A percentile compares a stretch with the other conserved stretches of the same genome.
Evolutionary conservation across 2,329 filamentous ascomycete species (phyloP).

Genomic region (Cladosporium sp.): DNA sequence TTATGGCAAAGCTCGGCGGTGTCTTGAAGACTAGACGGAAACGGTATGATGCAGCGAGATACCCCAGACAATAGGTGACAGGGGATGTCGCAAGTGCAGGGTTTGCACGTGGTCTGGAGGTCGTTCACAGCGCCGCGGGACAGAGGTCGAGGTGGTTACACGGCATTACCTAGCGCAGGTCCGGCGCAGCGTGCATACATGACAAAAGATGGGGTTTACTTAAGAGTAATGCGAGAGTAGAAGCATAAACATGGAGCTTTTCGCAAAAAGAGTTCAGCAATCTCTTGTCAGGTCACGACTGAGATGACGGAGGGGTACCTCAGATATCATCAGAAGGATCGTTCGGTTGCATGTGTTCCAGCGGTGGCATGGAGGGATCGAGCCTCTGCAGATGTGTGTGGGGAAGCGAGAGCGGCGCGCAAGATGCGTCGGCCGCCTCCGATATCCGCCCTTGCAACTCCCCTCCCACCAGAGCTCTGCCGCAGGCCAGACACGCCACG

Average conservation of each 20-base stretch:
- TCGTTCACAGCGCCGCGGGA: no score
- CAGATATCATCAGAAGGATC: background rate
- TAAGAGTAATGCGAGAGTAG: no score
- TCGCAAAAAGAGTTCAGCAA: no score
- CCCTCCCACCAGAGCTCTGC: background rate
- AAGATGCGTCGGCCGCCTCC: background rate
- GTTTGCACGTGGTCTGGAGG: conserved; percentile 2
- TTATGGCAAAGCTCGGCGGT: no score
- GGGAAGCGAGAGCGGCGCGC: no score
- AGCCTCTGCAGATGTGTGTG: conserved; percentile 13
- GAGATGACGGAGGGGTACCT: no score
- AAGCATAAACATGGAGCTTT: no score
- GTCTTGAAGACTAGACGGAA: background rate
- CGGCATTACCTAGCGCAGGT: no score
- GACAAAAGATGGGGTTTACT: no score
- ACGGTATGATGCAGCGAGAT: conserved; percentile 3
- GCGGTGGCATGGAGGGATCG: conserved; percentile 19
- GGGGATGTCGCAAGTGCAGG: conserved; percentile 1
- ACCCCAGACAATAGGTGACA: background rate
- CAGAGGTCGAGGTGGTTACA: no score
- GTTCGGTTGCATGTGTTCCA: conserved; percentile 13
- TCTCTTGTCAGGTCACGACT: no score
- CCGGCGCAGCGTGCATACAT: no score
- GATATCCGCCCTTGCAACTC: conserved; percentile 2
- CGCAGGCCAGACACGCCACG: conserved; percentile 6